Percentiles rank a stretch among this genome's conserved stretches.
Conservation (phyloP, 352 stramenopile genomes). For the Elongisporangium undulatum region DNA sequence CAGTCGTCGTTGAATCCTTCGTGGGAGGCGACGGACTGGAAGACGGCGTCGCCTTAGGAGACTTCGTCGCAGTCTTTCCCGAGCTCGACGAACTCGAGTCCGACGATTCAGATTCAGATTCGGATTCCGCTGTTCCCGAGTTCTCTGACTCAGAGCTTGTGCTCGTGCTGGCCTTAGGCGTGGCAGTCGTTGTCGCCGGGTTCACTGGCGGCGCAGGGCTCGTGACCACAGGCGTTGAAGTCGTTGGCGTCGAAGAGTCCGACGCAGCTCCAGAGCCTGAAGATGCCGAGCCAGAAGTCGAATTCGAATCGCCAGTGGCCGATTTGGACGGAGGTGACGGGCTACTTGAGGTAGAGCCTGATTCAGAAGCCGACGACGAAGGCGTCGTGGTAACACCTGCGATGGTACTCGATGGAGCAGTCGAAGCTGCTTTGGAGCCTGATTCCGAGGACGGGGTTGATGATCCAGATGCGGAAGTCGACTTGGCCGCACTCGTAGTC, state of each 20-base stretch:
- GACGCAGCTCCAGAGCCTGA: background rate
- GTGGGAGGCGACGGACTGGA: conserved; percentile 6
- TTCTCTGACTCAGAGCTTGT: background rate
- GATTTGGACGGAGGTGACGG: background rate
- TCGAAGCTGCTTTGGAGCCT: background rate
- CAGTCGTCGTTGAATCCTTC: conserved; percentile 6
- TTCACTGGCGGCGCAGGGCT: background rate
- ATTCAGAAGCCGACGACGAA: background rate
- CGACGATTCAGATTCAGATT: conserved; percentile 3
- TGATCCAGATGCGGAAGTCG: background rate
- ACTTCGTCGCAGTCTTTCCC: conserved; percentile 2
- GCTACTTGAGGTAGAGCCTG: background rate
- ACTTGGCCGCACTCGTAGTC: background rate
- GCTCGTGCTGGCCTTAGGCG: background rate
- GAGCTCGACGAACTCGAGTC: conserved; percentile 1
- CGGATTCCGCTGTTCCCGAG: background rate
- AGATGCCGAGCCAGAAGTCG: background rate
- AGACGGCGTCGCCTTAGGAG: background rate
- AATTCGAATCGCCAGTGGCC: background rate
- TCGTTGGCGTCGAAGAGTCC: background rate
- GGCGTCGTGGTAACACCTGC: background rate
- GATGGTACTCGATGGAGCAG: background rate
- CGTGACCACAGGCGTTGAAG: background rate
- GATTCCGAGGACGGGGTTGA: background rate
- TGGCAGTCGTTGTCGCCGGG: conserved; percentile 1